A percentile compares a stretch with the other conserved stretches of the same genome.
Evolutionary conservation across 176 grass and related monocot species (phyloP).

Genomic region (Olyra latifolia): DNA sequence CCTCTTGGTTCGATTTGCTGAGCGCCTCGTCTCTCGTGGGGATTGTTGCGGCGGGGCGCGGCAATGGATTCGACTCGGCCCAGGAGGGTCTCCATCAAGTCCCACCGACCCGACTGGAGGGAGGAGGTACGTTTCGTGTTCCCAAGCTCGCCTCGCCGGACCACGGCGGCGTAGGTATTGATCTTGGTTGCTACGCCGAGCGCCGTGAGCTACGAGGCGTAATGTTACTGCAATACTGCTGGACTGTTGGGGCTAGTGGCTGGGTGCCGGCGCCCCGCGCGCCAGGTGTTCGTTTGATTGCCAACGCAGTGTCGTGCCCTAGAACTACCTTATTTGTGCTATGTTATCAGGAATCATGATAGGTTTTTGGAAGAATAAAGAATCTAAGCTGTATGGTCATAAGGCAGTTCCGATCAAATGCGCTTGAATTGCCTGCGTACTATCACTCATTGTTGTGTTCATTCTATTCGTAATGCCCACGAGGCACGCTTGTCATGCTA

Average conservation of each 20-base stretch:
- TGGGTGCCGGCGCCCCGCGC: neutral
- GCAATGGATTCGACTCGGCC: slow-evolving; percentile 57
- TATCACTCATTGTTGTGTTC: slow-evolving; percentile 2
- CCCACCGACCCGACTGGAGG: slow-evolving; percentile 64
- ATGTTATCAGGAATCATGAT: neutral
- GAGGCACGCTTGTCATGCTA: neutral
- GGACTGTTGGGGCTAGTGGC: neutral
- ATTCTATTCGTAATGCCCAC: neutral
- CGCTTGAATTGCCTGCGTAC: neutral
- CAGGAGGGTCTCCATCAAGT: slow-evolving; percentile 56
- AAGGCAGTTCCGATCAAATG: neutral
- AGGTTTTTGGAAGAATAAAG: neutral
- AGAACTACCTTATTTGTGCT: neutral
- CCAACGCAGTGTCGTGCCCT: neutral
- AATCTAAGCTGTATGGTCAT: neutral
- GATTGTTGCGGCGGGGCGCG: neutral
- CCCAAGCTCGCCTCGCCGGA: neutral
- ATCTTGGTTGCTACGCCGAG: neutral
- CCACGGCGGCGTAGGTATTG: neutral
- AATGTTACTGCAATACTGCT: slow-evolving; percentile 6
- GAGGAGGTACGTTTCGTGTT: slow-evolving; percentile 48
- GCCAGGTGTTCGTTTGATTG: slow-evolving; percentile 27
- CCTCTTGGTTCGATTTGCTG: neutral
- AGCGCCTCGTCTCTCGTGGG: neutral
- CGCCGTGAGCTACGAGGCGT: neutral